Percentiles rank a stretch among this genome's conserved stretches.
Conservation (phyloP, 768 basidiomycete species). For the Amylocystis lapponica region DNA sequence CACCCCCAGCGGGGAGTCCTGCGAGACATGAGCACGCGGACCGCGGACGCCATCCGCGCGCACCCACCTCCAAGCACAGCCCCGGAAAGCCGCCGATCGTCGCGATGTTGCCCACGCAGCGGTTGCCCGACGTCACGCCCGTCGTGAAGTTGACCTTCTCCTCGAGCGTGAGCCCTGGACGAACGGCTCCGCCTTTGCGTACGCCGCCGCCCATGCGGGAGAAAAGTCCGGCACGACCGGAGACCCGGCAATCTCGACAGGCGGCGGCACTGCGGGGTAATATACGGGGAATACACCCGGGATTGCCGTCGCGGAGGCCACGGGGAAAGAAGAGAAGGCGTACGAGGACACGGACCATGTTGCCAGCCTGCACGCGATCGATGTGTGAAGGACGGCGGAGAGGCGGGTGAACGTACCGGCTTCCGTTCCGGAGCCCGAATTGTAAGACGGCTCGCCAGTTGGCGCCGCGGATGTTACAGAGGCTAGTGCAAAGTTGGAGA, state of each 20-base stretch:
- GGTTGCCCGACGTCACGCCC: conserved; percentile 58
- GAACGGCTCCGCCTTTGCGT: conserved; percentile 15
- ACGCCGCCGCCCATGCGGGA: conserved; percentile 16
- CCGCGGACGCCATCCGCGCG: too few species aligned
- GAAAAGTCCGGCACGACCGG: conserved; percentile 39
- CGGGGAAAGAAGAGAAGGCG: conserved; percentile 55
- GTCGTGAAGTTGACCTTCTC: conserved; percentile 63
- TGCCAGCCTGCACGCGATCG: conserved; percentile 20
- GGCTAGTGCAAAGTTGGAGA: too few species aligned
- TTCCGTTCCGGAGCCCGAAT: conserved; percentile 19
- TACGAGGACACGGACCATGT: conserved; percentile 35
- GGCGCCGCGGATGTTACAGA: conserved; percentile 2
- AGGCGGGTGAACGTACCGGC: conserved; percentile 21
- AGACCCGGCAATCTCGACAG: conserved; percentile 35
- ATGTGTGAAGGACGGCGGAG: not conserved
- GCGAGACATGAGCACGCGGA: too few species aligned
- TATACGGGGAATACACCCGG: conserved; percentile 48
- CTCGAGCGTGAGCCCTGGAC: conserved; percentile 47
- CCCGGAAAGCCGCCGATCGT: conserved; percentile 53
- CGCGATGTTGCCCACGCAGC: conserved; percentile 66
- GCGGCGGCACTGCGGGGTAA: conserved; percentile 53
- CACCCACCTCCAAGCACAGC: conserved; percentile 55
- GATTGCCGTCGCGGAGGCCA: conserved; percentile 49
- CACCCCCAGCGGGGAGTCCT: conserved; percentile 76
- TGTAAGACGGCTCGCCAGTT: conserved; percentile 11